These are phyloP conservation scores for Serendipita sp. DNA, from an alignment of 768 basidiomycete genomes.

Conservation along the genomic window DNA sequence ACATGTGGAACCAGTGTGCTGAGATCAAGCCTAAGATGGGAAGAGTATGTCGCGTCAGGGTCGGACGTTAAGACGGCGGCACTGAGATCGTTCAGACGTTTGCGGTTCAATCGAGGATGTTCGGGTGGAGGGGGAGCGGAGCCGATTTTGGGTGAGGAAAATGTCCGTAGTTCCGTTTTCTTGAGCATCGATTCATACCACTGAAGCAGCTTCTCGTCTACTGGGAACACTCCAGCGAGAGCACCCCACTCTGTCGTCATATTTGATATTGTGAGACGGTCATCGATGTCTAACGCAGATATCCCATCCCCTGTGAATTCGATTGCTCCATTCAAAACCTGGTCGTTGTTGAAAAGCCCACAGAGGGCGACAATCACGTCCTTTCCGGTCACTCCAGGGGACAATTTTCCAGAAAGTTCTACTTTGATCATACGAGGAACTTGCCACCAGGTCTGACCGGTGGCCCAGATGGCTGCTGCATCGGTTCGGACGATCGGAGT, in stretches of 20 bases:
- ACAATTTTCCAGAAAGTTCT: conserved; percentile 64
- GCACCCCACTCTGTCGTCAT: conserved; percentile 99
- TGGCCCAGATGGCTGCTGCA: conserved; percentile 92
- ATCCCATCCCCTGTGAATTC: conserved; percentile 92
- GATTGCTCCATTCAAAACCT: conserved; percentile 91
- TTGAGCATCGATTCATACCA: conserved; percentile 73
- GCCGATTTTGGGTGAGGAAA: conserved; percentile 27
- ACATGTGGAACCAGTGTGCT: conserved; percentile 89
- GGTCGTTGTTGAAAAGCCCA: conserved; percentile 88
- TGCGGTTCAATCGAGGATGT: conserved; percentile 74
- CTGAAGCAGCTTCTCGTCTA: conserved; percentile 58
- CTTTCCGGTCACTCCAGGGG: conserved; percentile 89
- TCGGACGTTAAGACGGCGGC: conserved; percentile 45
- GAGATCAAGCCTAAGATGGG: conserved; percentile 80
- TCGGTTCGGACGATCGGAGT: conserved; percentile 96
- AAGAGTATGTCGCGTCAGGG: conserved; percentile 58
- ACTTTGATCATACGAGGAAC: conserved; percentile 94
- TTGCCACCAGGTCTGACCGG: conserved; percentile 99
- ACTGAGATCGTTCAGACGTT: conserved; percentile 50
- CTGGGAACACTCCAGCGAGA: conserved; percentile 85
- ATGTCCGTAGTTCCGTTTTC: conserved; percentile 62
- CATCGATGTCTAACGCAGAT: conserved; percentile 61
- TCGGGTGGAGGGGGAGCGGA: conserved; percentile 45
- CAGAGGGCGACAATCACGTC: conserved; percentile 96
- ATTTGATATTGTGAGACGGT: conserved; percentile 91